These are phyloP conservation scores for Ophiobolus disseminans DNA, from an alignment of 2,329 filamentous ascomycete genomes.

Conservation along the genomic window DNA sequence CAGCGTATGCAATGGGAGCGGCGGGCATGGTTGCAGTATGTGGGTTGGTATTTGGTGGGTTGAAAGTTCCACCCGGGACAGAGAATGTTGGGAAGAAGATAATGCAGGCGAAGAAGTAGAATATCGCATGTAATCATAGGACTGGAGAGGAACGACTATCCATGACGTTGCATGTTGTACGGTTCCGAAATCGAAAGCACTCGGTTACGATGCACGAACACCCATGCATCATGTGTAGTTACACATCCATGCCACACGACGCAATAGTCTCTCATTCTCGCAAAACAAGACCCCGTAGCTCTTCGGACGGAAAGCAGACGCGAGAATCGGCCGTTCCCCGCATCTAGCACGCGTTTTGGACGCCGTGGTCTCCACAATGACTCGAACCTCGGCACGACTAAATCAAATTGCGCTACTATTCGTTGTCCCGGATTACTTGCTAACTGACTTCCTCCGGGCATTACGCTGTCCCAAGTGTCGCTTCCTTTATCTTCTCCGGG, in stretches of 20 bases:
- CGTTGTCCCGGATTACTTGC: too few species aligned
- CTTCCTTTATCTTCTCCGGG: too few species aligned
- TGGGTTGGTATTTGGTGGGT: slow-evolving; percentile 70
- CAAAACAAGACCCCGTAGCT: too few species aligned
- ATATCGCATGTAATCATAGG: not conserved
- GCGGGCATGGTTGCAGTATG: slow-evolving; percentile 79
- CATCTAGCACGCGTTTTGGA: slow-evolving; percentile 9
- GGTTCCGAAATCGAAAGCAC: too few species aligned
- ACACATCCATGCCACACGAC: too few species aligned
- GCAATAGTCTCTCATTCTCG: too few species aligned
- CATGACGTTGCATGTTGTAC: too few species aligned
- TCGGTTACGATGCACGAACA: too few species aligned
- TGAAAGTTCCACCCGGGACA: slow-evolving; percentile 68
- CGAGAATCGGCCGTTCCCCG: slow-evolving; percentile 19
- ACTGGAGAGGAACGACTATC: too few species aligned
- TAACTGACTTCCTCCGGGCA: not conserved
- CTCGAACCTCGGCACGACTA: slow-evolving; percentile 35
- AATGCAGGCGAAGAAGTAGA: slow-evolving; percentile 13
- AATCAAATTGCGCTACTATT: not conserved
- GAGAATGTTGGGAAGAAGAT: slow-evolving; percentile 38
- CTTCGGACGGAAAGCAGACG: too few species aligned
- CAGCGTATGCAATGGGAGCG: slow-evolving; percentile 82
- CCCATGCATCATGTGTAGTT: too few species aligned
- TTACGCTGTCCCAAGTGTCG: not conserved
- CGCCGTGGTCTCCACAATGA: slow-evolving; percentile 5